Percentiles rank a stretch among this genome's conserved stretches.
Evolutionary conservation across 352 stramenopile species (phyloP).

Genomic region (Blastocystis sp.): DNA sequence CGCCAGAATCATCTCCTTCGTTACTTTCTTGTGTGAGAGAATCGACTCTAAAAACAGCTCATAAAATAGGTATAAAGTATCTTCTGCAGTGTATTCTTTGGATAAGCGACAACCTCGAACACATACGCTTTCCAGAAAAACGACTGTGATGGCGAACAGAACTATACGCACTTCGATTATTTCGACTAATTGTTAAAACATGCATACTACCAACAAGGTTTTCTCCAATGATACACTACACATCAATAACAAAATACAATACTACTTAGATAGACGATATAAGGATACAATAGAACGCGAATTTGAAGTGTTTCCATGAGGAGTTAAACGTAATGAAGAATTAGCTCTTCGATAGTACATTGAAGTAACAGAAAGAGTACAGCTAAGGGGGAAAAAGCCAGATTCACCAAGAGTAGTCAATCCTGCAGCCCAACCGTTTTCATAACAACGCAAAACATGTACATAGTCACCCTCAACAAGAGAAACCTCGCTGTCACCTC

Average conservation of each 20-base stretch:
- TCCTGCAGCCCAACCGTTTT: neutral
- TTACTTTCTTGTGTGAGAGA: neutral
- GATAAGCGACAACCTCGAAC: neutral
- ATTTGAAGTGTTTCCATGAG: neutral
- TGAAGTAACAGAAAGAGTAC: neutral
- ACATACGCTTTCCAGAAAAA: neutral
- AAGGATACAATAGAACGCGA: neutral
- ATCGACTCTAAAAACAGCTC: neutral
- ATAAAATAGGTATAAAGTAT: constrained; percentile 37
- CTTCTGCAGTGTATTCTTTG: neutral
- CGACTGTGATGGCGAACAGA: neutral
- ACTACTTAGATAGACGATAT: neutral
- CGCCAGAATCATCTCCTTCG: neutral
- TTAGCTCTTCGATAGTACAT: neutral
- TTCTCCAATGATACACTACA: neutral
- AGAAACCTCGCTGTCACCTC: neutral
- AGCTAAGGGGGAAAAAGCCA: neutral
- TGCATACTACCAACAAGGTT: neutral
- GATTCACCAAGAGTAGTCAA: neutral
- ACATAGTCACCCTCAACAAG: neutral
- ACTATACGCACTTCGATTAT: neutral
- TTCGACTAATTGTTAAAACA: neutral
- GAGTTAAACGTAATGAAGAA: neutral
- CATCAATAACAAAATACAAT: neutral
- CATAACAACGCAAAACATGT: neutral